phyloP scores from a whole-genome alignment of 371 early-diverging fungal species.

The Dipsacomyces acuminosporus region DNA sequence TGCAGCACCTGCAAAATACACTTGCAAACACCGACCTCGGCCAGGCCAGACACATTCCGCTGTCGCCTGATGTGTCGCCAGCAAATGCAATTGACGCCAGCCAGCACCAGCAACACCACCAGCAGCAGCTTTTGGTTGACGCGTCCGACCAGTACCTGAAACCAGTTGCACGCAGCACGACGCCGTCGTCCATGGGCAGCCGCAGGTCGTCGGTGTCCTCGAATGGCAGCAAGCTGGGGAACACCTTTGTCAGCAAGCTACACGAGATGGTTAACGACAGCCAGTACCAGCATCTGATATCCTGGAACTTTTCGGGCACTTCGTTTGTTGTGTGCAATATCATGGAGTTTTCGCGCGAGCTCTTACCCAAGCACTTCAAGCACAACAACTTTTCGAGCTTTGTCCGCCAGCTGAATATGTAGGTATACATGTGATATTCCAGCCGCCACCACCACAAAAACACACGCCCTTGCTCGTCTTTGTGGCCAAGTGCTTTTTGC shows the following conservation, averaged over 20 bases:
- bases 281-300: constrained; percentile 69
- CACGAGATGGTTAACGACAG: constrained; percentile 76
- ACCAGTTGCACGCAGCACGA: constrained; percentile 51
- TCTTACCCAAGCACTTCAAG: constrained; percentile 85
- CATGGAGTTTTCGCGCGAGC: constrained; percentile 78
- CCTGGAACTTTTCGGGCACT: constrained; percentile 74
- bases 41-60: constrained; percentile 44
- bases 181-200: constrained; percentile 45
- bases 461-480: too few species aligned
- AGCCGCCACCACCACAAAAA: too few species aligned
- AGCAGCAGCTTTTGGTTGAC: constrained; percentile 47
- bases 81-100: constrained; percentile 20
- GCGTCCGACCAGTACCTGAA: constrained; percentile 53
- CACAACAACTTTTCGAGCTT: constrained; percentile 91
- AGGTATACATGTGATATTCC: constrained; percentile 28
- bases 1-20: constrained; percentile 45
- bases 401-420: constrained; percentile 94
- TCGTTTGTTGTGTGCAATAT: constrained; percentile 87
- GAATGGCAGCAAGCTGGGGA: constrained; percentile 51
- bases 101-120: constrained; percentile 16
- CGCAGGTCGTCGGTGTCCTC: constrained; percentile 48
- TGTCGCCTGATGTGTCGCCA: constrained; percentile 43
- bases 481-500: too few species aligned
- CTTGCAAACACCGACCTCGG: constrained; percentile 41
- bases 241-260: constrained; percentile 64